A percentile compares a stretch with the other conserved stretches of the same genome.
Conservation (phyloP, 441 rosid species). For the Corymbia citriodora region DNA sequence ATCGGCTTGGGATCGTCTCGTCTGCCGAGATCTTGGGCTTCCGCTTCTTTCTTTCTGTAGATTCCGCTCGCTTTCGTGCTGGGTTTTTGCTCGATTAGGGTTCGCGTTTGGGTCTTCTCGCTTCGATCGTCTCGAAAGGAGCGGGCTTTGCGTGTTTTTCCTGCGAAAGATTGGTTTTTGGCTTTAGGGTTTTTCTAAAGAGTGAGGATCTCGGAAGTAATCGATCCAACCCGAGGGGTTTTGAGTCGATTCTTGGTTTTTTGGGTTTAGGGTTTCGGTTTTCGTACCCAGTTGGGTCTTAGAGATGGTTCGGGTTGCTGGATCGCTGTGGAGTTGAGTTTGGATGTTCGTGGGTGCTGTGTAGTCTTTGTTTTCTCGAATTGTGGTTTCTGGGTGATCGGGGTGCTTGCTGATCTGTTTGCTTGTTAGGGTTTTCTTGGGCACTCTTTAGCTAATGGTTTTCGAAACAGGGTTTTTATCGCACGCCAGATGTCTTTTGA, state of each 20-base stretch:
- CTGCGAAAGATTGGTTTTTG: no score
- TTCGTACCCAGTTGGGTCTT: background rate
- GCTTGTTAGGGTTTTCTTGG: background rate
- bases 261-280: background rate
- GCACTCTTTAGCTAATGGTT: slow-evolving; percentile 2
- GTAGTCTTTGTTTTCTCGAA: background rate
- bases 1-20: background rate
- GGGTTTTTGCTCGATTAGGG: background rate
- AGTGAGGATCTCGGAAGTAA: background rate
- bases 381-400: background rate
- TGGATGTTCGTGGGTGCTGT: background rate
- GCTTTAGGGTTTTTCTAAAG: background rate
- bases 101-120: background rate
- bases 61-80: accelerated
- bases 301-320: background rate
- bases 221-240: background rate
- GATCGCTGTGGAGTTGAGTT: background rate
- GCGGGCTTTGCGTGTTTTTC: background rate
- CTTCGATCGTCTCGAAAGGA: background rate
- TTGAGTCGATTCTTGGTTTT: background rate
- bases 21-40: background rate
- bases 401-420: background rate
- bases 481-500: slow-evolving; percentile 66
- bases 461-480: slow-evolving; percentile 37
- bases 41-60: background rate